A percentile compares a stretch with the other conserved stretches of the same genome.
These are phyloP conservation scores for Starmera pachycereana DNA, from an alignment of 805 yeast genomes.

Conservation along the genomic window DNA sequence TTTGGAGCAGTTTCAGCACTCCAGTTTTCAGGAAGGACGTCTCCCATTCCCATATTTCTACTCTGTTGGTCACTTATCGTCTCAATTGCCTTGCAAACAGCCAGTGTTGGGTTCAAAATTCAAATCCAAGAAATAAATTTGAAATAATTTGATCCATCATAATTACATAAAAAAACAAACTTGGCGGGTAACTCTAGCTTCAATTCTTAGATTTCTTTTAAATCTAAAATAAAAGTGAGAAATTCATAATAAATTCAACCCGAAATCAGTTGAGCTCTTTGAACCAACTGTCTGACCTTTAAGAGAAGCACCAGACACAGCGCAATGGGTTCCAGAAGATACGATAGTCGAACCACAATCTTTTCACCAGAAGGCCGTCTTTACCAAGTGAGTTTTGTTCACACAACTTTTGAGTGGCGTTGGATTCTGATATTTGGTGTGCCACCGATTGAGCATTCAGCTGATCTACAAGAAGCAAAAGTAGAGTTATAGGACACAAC, in stretches of 20 bases:
- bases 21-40: slow-evolving; percentile 23
- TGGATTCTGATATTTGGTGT: not conserved
- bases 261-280: not conserved
- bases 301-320: not conserved
- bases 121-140: not conserved
- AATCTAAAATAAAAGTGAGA: not conserved
- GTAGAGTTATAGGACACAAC: not conserved
- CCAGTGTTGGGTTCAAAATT: not conserved
- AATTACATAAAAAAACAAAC: too few species aligned
- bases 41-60: too few species aligned
- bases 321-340: slow-evolving; percentile 78
- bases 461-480: not conserved
- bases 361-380: slow-evolving; percentile 98
- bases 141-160: too few species aligned
- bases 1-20: slow-evolving; percentile 27
- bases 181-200: too few species aligned
- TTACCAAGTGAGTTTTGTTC: slow-evolving; percentile 54
- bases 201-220: too few species aligned
- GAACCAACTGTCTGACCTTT: not conserved
- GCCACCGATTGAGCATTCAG: not conserved
- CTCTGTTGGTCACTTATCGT: not conserved
- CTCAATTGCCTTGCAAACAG: not conserved
- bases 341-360: slow-evolving; percentile 97
- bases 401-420: not conserved
- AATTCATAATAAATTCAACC: not conserved